Base-by-base conservation (phyloP, 2,329 filamentous ascomycete species). In the Alternaria arborescens region DNA sequence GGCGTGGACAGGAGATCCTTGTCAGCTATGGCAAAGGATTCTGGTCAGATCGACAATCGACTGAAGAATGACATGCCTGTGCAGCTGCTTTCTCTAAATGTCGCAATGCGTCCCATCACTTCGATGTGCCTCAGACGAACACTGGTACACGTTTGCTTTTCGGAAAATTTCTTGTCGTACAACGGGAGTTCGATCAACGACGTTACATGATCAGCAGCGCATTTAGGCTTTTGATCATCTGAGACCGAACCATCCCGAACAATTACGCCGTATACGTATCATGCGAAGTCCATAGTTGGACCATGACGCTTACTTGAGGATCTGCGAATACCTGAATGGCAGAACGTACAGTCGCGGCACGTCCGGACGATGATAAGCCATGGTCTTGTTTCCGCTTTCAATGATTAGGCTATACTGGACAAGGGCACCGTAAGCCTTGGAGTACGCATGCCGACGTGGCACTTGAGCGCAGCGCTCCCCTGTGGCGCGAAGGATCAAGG, bases 21-120 rank as follows among this genome's bases (percentile, higher is more conserved):
- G 78, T 86, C n/a, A 84, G 79, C 65, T 86, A 86, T 67, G 84
- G 84, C 30, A 85, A 85, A 67, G 82, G 81, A 0, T 84, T 83
- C 57, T 84, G 82, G 82, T 77, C 72, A 58, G 78, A 79, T 65
- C 76, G 79, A 32, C 62, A 70, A 32, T 34, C 46, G 18, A 20
- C 50, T 30, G 58, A 60, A 55, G 51, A 44, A 41, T 67, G 46
- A 66, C 28, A 48, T 36, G 22, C 11, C 8, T 26, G n/a, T 55
- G 18, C 30, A 34, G n/a, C 46, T 22, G 32, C 36, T 32, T 30
- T 22, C 40, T 22, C 38, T 7, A 44, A 16, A 14, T 42, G 22
- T 40, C 24, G 26, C 32, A 38, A 38, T n/a, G 12, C 5, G 8
- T 24, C 20, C 12, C 26, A 50, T 40, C 51, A 40, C 26, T 55